Base-by-base conservation (phyloP, 495 filamentous ascomycete species). In the Neurospora discreta region DNA sequence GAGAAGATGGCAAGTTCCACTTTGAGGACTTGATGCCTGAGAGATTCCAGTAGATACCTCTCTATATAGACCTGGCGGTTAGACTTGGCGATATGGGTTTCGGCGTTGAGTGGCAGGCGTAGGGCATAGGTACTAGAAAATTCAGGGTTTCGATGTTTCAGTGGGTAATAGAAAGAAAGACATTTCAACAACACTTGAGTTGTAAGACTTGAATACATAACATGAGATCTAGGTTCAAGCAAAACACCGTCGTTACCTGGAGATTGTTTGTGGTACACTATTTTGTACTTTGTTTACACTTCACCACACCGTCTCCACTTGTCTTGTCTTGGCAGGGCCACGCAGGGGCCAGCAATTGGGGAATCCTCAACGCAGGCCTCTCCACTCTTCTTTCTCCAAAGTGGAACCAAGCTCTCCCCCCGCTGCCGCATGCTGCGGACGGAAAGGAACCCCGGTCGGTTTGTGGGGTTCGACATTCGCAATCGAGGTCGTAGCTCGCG, bases 1-100 rank as follows among this genome's bases (percentile, higher is more conserved):
- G 84, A 36, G 73, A 78, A n/a, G 85, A 91, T 70, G 94, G 91
- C n/a, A 80, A 77, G 33, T 98, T 97, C 83, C 82, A 93, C 76
- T 89, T 97, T 74, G 81, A 80, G 71, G 42, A 74, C 23, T 73
- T 88, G 72, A 80, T 87, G 80, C 83, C 84, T 0, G 85, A 87
- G 77, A 77, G 83, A 68, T 88, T 65, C 52, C 52, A 65, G 52
- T 65, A 65, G 52, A 33, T 33, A 36, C n/a, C n/a, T 36, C 4
- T 5, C 0, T 6, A 36, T 3, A 10, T 60, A 33, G 52, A 65
- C 52, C 13, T 65, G 52, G 52, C 7, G 15, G 6, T 36, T 65
- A 65, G 26, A 65, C 52, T 18, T 9, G 6, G 52, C 13, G 46
- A 58, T 58, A 30, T 26, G 2, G 2, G 11, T 26, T 65, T 7